Base-by-base conservation (phyloP, 1,139 yeast genomes). In the Lodderomyces parapsilosis region DNA sequence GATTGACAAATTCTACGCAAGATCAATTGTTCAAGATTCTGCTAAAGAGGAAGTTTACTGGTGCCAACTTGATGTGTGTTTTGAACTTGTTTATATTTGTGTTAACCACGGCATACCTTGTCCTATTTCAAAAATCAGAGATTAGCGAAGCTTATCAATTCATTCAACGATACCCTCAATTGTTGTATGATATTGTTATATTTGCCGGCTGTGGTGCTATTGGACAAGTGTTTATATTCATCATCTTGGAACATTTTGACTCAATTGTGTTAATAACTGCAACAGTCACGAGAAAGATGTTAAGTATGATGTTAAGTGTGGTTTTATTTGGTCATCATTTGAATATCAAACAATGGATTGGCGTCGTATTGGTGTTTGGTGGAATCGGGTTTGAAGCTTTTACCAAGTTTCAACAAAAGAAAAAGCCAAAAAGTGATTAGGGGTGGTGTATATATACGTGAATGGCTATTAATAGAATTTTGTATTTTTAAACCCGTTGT, bases 281-380 rank as follows among this genome's bases (percentile, higher is more conserved):
- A 15, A 94, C 98, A 0, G 97, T 93, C 7, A 91, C 99, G 0
- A 76, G 99, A 51, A 93, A 93, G 59, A 91, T 93, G 97, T 71
- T 90, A 42, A 89, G 97, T 41, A 91, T 93, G 98, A 74, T 90
- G 17, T 66, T 93, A 46, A 86, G 96, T 57, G 96, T 93, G 42
- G 61, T 88, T 2, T 69, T 93, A 53, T 93, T 90, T 65, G 94
- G 93, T 14, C 98, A 93, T 58, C 61, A 62, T 4, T 75, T 93
- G 52, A 73, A 69, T 25, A 6, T 45, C 1, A 67, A 71, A 4
- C 98, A 94, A 64, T 86, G 96, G 89, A 39, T 68, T 1, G 98
- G 98, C 0, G 83, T 93, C 5, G 49, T 62, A 1, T 65, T 88
- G 43, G 99, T 93, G 2, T 91, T 91, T 66, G 78, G 81, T 2